These are phyloP conservation scores for Chaetomium fimeti DNA, from an alignment of 495 filamentous ascomycete species.

Conservation along the genomic window DNA sequence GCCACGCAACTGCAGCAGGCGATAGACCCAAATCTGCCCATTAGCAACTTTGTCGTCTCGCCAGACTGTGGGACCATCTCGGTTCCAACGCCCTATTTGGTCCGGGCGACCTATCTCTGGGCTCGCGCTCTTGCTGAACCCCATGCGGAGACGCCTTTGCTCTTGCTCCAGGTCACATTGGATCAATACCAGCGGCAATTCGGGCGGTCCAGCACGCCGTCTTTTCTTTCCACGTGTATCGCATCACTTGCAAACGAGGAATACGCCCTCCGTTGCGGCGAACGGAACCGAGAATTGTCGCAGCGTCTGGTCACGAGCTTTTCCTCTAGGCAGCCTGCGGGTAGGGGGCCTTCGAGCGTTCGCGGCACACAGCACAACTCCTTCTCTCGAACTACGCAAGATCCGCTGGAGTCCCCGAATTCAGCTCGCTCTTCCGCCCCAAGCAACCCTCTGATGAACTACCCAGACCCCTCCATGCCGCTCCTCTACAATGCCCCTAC, in stretches of 20 bases:
- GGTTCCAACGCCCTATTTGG: slow-evolving; percentile 31
- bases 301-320: slow-evolving; percentile 12
- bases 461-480: neutral
- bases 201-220: slow-evolving; percentile 24
- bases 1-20: slow-evolving; percentile 21
- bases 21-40: slow-evolving; percentile 20
- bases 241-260: slow-evolving; percentile 20
- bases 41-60: slow-evolving; percentile 21
- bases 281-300: slow-evolving; percentile 10
- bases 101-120: slow-evolving; percentile 29
- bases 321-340: neutral
- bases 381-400: neutral
- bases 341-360: neutral
- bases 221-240: slow-evolving; percentile 24
- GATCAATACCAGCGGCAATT: slow-evolving; percentile 27
- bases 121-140: slow-evolving; percentile 21
- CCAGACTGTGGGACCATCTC: slow-evolving; percentile 13
- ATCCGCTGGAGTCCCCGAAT: neutral
- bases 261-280: neutral
- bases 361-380: neutral
- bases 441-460: neutral
- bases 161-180: slow-evolving; percentile 25
- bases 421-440: neutral
- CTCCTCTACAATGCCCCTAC: neutral
- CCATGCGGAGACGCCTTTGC: slow-evolving; percentile 1